phyloP scores from a whole-genome alignment of 1,284 basidiomycete species.

The Wallemia ichthyophaga region DNA sequence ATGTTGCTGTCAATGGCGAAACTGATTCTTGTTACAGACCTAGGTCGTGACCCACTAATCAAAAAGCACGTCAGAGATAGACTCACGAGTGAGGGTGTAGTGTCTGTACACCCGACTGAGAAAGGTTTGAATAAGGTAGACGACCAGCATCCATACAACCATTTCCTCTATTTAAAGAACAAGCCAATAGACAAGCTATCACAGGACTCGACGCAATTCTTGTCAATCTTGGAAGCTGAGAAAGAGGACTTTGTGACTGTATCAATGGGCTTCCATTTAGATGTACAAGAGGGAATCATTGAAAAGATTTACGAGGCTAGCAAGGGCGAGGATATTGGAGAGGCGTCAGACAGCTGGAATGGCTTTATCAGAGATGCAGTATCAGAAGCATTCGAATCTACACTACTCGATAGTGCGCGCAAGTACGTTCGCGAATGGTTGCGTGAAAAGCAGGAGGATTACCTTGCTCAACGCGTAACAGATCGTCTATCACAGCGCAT shows the following conservation, averaged over 20 bases:
- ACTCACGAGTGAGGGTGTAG: slow-evolving; percentile 44
- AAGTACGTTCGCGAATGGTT: slow-evolving; percentile 76
- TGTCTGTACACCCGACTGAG: slow-evolving; percentile 67
- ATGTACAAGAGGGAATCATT: slow-evolving; percentile 45
- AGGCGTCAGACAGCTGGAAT: slow-evolving; percentile 72
- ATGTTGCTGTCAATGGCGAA: slow-evolving; percentile 21
- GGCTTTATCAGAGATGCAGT: slow-evolving; percentile 50
- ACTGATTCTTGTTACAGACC: slow-evolving; percentile 61
- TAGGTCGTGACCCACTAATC: slow-evolving; percentile 73
- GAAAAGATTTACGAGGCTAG: slow-evolving; percentile 54
- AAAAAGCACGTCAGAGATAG: slow-evolving; percentile 45
- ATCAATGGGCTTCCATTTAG: slow-evolving; percentile 5
- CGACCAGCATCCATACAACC: slow-evolving; percentile 58
- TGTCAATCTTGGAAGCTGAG: slow-evolving; percentile 77
- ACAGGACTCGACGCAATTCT: slow-evolving; percentile 32
- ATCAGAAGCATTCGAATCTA: slow-evolving; percentile 41
- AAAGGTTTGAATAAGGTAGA: slow-evolving; percentile 71
- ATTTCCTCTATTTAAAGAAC: slow-evolving; percentile 74
- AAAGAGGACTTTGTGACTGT: slow-evolving; percentile 56
- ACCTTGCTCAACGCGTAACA: slow-evolving; percentile 34
- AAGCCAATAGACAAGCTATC: slow-evolving; percentile 51
- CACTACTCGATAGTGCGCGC: slow-evolving; percentile 47
- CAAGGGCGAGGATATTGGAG: neutral
- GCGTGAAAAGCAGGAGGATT: slow-evolving; percentile 67
- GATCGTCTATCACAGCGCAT: slow-evolving; percentile 29